These are phyloP conservation scores for Madurella fahalii DNA, from an alignment of 2,329 filamentous ascomycete genomes.

Conservation along the genomic window DNA sequence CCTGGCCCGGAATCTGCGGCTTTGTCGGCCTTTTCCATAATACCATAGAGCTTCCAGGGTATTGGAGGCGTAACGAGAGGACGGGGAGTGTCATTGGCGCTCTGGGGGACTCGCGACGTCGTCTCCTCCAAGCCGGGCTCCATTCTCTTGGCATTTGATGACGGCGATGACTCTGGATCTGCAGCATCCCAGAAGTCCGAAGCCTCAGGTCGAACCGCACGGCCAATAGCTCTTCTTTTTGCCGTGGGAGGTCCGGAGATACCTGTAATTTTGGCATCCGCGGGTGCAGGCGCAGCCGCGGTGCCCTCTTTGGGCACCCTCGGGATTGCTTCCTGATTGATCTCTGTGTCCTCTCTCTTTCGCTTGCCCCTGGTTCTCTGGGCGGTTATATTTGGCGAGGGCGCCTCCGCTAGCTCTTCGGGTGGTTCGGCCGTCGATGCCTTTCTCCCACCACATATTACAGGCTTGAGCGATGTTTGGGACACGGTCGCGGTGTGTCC, in stretches of 20 bases:
- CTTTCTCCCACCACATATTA: background rate
- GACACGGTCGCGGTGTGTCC: too few relatives aligned
- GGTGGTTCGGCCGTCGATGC: background rate
- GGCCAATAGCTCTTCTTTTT: background rate
- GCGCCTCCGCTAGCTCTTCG: background rate
- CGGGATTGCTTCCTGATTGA: background rate
- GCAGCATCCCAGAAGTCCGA: background rate
- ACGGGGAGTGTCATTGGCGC: too few relatives aligned
- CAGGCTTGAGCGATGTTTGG: too few relatives aligned
- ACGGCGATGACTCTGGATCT: background rate
- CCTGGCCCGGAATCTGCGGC: too few relatives aligned
- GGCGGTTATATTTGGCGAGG: background rate
- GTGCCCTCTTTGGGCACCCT: too few relatives aligned
- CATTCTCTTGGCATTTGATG: background rate
- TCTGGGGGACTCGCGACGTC: too few relatives aligned
- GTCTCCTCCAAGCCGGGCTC: too few relatives aligned
- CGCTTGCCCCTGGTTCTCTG: background rate
- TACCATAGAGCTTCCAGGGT: slow-evolving; percentile 1
- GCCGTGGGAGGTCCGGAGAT: background rate
- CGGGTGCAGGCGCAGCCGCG: background rate
- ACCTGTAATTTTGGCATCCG: background rate
- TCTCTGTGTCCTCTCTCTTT: background rate
- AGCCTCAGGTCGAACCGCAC: background rate
- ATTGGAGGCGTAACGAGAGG: background rate
- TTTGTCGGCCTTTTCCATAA: background rate